Evolutionary conservation across 306 rosid species (phyloP), one percentile per base, ranked within the genome.

Genomic region (Vigna nakashimae): DNA sequence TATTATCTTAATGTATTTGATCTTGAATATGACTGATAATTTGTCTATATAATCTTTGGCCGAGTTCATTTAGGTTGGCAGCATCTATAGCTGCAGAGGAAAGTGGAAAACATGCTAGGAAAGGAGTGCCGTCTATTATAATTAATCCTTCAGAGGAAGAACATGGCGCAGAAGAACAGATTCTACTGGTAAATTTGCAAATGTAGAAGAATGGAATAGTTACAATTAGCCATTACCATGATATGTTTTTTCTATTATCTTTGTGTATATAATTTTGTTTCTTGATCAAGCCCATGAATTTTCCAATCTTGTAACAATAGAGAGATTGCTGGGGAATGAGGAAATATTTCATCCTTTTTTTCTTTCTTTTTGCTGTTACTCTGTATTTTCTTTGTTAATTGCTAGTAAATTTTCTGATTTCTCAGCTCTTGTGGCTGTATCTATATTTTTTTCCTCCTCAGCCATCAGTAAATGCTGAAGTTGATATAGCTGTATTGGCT

Each of bases 21-120:
- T 74, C 69, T 75, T 73, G 58, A 67, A 59, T 58, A 18, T 66
- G 80, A 10, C 49, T 64, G 58, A 24, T 82, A 55, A 67, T 72
- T 74, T 64, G 5, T 78, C 48, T 77, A 12, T 77, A 12, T 74
- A 46, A 60, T 86, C 56, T 55, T 80, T 82, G 81, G 67, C 75
- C 74, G 85, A 46, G 66, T 65, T 79, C 43, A 86, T 89, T 59
- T 89, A 94, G 98, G 97, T 67, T 91, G 92, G 98, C 96, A 11
- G 97, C 96, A 65, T 94, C 97, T 65, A 86, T 91, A 63, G 85
- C 78, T 72, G 96, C 88, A 58, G 97, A 94, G 90, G 91, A 89
- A 82, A 87, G 73, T 59, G 83, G 79, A 67, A 76, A 52, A 30
- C 83, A 74, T 32, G 73, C 75, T 62, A 62, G 82, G 52, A 82